phyloP scores from a whole-genome alignment of 169 alveolate species.

The Plasmodium fragile region DNA sequence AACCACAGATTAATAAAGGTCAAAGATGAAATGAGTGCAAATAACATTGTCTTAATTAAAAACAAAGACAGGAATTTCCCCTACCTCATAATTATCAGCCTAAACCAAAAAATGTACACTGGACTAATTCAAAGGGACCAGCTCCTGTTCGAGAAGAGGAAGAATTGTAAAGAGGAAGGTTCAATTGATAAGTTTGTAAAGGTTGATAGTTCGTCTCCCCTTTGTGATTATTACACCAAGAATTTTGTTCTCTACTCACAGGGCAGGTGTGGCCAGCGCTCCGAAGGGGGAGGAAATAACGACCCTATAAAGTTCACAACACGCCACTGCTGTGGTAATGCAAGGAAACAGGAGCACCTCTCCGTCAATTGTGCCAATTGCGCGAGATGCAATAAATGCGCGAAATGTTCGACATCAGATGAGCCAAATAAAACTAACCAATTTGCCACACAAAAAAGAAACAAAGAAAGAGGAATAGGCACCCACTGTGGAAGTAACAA shows the following conservation, averaged over 20 bases:
- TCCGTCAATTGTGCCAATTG: not conserved
- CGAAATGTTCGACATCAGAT: not conserved
- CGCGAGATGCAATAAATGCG: too few relatives aligned
- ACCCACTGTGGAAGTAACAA: constrained; percentile 1
- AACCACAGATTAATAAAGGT: constrained; percentile 12
- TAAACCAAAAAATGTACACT: constrained; percentile 6
- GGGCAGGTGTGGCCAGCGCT: too few relatives aligned
- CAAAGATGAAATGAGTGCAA: not conserved
- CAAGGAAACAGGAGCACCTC: not conserved
- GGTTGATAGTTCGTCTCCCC: not conserved
- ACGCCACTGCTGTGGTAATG: not conserved
- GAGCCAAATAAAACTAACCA: not conserved
- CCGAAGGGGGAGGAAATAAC: not conserved
- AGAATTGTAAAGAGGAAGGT: not conserved
- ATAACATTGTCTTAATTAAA: constrained; percentile 40
- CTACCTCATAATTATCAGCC: constrained; percentile 21
- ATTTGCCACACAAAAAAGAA: not conserved
- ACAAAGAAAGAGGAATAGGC: not conserved
- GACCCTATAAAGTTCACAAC: not conserved
- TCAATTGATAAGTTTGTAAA: constrained; percentile 15
- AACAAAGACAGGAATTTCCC: constrained; percentile 5
- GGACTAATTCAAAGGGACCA: constrained; percentile 11
- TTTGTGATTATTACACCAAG: constrained; percentile 2
- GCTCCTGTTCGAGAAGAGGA: not conserved
- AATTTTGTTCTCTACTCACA: constrained; percentile 12